phyloP scores from a whole-genome alignment of 2,329 filamentous ascomycete species.

The Aspergillus fischeri region DNA sequence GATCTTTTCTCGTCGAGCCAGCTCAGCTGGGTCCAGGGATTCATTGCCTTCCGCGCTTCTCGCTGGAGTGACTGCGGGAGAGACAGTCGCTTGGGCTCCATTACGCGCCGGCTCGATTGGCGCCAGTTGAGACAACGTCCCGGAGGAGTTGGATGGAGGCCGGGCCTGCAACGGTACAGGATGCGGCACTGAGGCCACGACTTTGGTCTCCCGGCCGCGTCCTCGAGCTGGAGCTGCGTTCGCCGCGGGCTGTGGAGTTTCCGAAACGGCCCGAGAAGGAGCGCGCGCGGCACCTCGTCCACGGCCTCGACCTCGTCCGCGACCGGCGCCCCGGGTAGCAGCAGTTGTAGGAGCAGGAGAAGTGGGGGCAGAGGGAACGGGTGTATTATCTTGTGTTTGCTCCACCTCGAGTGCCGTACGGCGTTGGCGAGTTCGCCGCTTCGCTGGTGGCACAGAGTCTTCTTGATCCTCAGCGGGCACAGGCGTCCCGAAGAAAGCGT shows the following conservation, averaged over 20 bases:
- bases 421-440: slow-evolving; percentile 32
- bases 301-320: slow-evolving; percentile 29
- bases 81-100: slow-evolving; percentile 5
- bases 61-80: slow-evolving; percentile 7
- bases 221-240: slow-evolving; percentile 2
- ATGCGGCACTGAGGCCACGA: slow-evolving; percentile 6
- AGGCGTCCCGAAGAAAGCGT: slow-evolving; percentile 22
- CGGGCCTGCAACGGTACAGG: slow-evolving; percentile 11
- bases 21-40: slow-evolving; percentile 24
- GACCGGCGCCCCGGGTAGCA: slow-evolving; percentile 13
- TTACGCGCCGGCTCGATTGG: slow-evolving; percentile 19
- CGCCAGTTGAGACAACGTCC: slow-evolving; percentile 12
- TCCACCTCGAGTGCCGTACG: slow-evolving; percentile 20
- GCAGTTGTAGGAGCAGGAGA: not conserved
- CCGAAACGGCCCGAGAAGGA: slow-evolving; percentile 20
- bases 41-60: slow-evolving; percentile 20
- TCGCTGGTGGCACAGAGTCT: slow-evolving; percentile 22
- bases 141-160: not conserved
- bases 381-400: slow-evolving; percentile 10
- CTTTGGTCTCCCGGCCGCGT: slow-evolving; percentile 15
- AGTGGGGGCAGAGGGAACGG: slow-evolving; percentile 13
- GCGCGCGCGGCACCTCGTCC: slow-evolving; percentile 25
- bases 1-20: slow-evolving; percentile 36
- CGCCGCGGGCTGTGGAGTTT: slow-evolving; percentile 9
- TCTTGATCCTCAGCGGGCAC: slow-evolving; percentile 25